These are phyloP conservation scores for Mucor sp. DNA, from an alignment of 371 early-diverging fungal species.

Conservation along the genomic window DNA sequence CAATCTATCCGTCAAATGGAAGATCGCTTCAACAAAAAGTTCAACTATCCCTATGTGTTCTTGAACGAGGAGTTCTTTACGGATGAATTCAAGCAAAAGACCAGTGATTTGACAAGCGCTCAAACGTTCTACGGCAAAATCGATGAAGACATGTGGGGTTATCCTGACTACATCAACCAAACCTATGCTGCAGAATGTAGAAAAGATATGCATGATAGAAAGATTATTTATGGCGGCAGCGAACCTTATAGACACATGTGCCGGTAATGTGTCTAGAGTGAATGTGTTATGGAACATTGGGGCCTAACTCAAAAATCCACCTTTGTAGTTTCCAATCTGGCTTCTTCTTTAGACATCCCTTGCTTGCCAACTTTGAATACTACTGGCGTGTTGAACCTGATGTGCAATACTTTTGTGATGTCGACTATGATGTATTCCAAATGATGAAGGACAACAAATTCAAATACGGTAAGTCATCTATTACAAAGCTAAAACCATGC, in stretches of 20 bases:
- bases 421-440: constrained; percentile 90
- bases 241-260: constrained; percentile 96
- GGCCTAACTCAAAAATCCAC: neutral
- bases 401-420: constrained; percentile 82
- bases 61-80: constrained; percentile 83
- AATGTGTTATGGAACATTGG: neutral
- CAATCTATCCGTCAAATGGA: constrained; percentile 76
- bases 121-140: constrained; percentile 53
- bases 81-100: constrained; percentile 68
- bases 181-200: constrained; percentile 63
- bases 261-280: constrained; percentile 37
- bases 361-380: constrained; percentile 80
- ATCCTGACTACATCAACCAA: constrained; percentile 81
- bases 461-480: constrained; percentile 65
- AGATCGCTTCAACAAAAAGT: constrained; percentile 80
- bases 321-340: constrained; percentile 63
- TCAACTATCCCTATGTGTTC: constrained; percentile 90
- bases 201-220: constrained; percentile 55
- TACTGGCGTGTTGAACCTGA: constrained; percentile 98
- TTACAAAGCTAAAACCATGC: neutral
- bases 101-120: constrained; percentile 50
- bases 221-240: constrained; percentile 83
- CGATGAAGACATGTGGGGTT: constrained; percentile 74
- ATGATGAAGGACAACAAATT: constrained; percentile 80
- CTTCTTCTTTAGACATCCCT: constrained; percentile 86